Base-by-base conservation (phyloP, 1,139 yeast genomes). In the Wickerhamiella pararugosa region DNA sequence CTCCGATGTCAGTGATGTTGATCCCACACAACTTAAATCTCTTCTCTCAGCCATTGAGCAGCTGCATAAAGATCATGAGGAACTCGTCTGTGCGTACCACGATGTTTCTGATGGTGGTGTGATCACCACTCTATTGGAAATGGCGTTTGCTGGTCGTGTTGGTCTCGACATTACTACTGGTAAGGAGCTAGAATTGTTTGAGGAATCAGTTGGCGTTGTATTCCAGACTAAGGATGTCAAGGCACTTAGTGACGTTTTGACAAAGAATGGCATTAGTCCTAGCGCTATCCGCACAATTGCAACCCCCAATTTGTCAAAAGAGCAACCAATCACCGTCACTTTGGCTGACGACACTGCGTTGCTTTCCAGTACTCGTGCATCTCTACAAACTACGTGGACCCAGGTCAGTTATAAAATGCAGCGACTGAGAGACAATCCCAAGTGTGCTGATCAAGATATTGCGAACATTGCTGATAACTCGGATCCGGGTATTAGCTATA, bases 61-160 rank as follows among this genome's bases (percentile, higher is more conserved):
- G 21, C 70, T 92, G 54, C 99, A 92, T 60, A 69, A 72, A 54
- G 58, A 66, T 37, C 67, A 75, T 41, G 70, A 73, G 45, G 58
- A 53, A 27, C 47, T 71, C 40, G 92, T 92, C 15, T 69, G 79
- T 55, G 84, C 97, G 7, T 92, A 92, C 65, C 99, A 92, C 58
- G 99, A 92, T 63, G 73, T 92, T 58, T 83, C 95, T 25, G 99
- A 92, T 62, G 99, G 99, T 71, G 99, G 99, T 57, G 69, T 87
- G 54, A 66, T 87, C 47, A 77, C 82, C 40, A 79, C 98, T 7
- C 66, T 82, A 39, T 65, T 80, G 35, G 99, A 92, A 66, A 90
- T 92, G 98, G 93, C 95, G 1, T 92, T 92, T 66, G 94, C 98
- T 39, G 87, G 92, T 29, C 79, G 97, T 65, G 73, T 76, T 45